Conservation (phyloP, 345 rosid species). For the Schrenkiella parvula region DNA sequence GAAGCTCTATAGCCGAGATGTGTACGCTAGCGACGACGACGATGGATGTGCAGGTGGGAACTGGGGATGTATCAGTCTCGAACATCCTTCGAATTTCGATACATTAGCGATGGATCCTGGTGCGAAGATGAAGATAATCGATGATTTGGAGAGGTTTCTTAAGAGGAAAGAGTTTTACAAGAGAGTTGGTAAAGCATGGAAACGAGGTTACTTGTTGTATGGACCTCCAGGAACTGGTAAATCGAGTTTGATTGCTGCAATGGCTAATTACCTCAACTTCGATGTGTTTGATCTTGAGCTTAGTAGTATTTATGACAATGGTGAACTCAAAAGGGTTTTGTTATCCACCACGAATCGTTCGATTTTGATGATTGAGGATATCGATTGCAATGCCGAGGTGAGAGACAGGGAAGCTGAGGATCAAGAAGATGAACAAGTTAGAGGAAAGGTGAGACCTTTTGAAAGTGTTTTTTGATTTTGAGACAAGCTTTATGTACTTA, state of each 20-base stretch:
- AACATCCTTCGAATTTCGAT: slow-evolving; percentile 53
- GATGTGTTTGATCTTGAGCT: slow-evolving; percentile 58
- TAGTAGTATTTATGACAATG: slow-evolving; percentile 33
- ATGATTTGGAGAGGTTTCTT: slow-evolving; percentile 48
- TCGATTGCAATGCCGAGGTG: slow-evolving; percentile 44
- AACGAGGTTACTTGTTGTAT: slow-evolving; percentile 49
- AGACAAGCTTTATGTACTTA: background rate
- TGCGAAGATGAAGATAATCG: slow-evolving; percentile 37
- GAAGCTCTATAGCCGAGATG: slow-evolving; percentile 39
- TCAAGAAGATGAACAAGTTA: background rate
- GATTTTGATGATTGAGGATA: slow-evolving; percentile 53
- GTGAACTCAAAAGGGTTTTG: slow-evolving; percentile 40
- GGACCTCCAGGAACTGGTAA: slow-evolving; percentile 68
- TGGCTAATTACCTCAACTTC: slow-evolving; percentile 56
- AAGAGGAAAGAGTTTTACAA: slow-evolving; percentile 47
- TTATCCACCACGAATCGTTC: slow-evolving; percentile 47
- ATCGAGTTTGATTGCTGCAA: slow-evolving; percentile 58
- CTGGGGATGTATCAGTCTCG: slow-evolving; percentile 48
- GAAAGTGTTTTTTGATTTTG: background rate
- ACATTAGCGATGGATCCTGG: slow-evolving; percentile 43
- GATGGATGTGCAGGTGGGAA: slow-evolving; percentile 3
- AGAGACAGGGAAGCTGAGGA: slow-evolving; percentile 25
- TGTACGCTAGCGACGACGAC: slow-evolving; percentile 21
- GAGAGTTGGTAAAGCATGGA: slow-evolving; percentile 60
- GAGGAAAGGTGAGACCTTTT: slow-evolving; percentile 2